Conservation (phyloP, 805 yeast genomes). For the Metschnikowia lochheadii region DNA sequence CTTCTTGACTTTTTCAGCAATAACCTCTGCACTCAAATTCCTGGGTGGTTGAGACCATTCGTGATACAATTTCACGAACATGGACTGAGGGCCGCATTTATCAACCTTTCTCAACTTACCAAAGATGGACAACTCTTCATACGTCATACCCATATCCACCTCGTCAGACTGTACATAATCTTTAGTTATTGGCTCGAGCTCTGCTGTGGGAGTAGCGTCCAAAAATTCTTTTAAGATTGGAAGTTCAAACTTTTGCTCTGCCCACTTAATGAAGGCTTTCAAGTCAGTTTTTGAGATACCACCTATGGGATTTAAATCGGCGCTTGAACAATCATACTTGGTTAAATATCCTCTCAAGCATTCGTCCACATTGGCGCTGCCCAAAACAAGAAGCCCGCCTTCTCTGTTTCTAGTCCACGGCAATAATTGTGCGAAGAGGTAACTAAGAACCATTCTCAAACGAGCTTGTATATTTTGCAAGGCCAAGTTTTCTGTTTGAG, state of each 20-base stretch:
- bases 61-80: conserved; percentile 86
- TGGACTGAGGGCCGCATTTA: conserved; percentile 94
- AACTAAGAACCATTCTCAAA: conserved; percentile 88
- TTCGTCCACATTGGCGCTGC: conserved; percentile 97
- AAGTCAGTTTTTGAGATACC: conserved; percentile 94
- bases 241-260: conserved; percentile 60
- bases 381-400: conserved; percentile 85
- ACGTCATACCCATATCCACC: conserved; percentile 97
- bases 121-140: conserved; percentile 86
- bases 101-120: conserved; percentile 89
- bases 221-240: conserved; percentile 78
- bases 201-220: conserved; percentile 96
- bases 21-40: conserved; percentile 71
- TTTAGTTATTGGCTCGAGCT: conserved; percentile 91
- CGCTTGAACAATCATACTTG: conserved; percentile 95
- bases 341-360: conserved; percentile 93
- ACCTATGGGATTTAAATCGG: conserved; percentile 98
- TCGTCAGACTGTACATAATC: conserved; percentile 94
- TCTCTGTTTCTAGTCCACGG: conserved; percentile 85
- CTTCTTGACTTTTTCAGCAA: conserved; percentile 87
- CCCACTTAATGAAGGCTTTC: conserved; percentile 80
- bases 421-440: conserved; percentile 85
- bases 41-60: conserved; percentile 76
- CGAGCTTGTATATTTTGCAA: conserved; percentile 96
- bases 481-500: conserved; percentile 87